Percentiles rank a stretch among this genome's conserved stretches.
phyloP scores from a whole-genome alignment of 345 rosid species.

The Eucalyptus pauciflora region DNA sequence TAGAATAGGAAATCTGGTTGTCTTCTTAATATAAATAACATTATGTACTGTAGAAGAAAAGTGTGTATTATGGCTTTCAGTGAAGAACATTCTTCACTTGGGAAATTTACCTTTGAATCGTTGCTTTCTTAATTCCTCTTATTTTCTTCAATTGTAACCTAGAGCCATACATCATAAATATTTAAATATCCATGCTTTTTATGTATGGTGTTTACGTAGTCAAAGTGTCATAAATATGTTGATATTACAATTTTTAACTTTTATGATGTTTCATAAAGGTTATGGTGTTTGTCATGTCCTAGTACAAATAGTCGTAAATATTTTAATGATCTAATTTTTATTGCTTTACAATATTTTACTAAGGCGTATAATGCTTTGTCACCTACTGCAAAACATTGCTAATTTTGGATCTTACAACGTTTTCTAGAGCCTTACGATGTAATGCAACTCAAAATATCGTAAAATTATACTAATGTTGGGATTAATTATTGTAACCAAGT shows the following conservation, averaged over 20 bases:
- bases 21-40: neutral
- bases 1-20: no score
- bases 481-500: neutral
- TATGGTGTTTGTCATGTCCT: neutral
- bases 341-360: neutral
- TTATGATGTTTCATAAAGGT: no score
- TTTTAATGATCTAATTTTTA: neutral
- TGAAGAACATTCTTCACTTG: neutral
- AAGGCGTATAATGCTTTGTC: neutral
- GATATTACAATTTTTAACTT: no score
- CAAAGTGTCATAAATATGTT: neutral
- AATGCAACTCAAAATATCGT: neutral
- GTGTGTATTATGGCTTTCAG: neutral
- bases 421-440: neutral
- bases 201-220: no score
- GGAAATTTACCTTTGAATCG: neutral
- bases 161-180: neutral
- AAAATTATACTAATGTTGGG: no score
- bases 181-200: no score
- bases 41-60: neutral
- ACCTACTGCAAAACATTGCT: neutral
- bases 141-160: neutral
- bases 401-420: neutral
- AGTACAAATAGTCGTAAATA: no score
- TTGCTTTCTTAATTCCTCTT: neutral